Base-by-base conservation (phyloP, 345 rosid species). In the Hypericum perforatum region DNA sequence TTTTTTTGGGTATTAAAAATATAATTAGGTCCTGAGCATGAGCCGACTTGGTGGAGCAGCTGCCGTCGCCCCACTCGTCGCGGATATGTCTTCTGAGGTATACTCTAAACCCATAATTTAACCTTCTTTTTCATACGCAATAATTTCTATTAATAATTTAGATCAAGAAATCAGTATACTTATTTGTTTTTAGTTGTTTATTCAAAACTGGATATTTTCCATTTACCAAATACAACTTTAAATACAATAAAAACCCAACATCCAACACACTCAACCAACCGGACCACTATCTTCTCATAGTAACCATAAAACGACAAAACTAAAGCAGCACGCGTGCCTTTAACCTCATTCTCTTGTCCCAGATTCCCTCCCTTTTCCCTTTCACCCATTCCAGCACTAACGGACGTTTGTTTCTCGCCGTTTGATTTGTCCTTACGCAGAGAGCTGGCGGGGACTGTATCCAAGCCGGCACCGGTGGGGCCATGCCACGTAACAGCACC, bases 11-110 rank as follows among this genome's bases (percentile, higher is more conserved):
- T 43, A 38, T 4, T 8, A 7, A 16, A 7, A 16, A 48, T 71
- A 22, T 22, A 22, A 22, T 22, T 22, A 90, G 98, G 97, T 91
- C 52, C 81, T 91, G 67, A 87, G 98, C 77, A 74, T 87, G 96
- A 91, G 98, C 66, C 78, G 98, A 63, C 70, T 91, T 55, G 95
- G 98, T 37, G 95, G 86, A 46, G 98, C 86, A 0, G 82, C 85
- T 0, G 82, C 87, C 46, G 96, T 64, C 61, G 89, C 91, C 66
- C 96, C 98, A 9, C 82, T 81, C 6, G 89, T 87, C 56, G 81
- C 89, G 53, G 89, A 84, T 65, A 65, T 82, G 37, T 72, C 95
- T 45, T 72, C 95, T 0, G 89, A 87, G 85, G 98, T 90, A 61
- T 64, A 38, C 39, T 14, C 32, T 22, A 22, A 22, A 22, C 4